Percentiles rank a stretch among this genome's conserved stretches.
Evolutionary conservation across 176 grass and related monocot genomes (phyloP).

Genomic region (Rhynchospora pubera): DNA sequence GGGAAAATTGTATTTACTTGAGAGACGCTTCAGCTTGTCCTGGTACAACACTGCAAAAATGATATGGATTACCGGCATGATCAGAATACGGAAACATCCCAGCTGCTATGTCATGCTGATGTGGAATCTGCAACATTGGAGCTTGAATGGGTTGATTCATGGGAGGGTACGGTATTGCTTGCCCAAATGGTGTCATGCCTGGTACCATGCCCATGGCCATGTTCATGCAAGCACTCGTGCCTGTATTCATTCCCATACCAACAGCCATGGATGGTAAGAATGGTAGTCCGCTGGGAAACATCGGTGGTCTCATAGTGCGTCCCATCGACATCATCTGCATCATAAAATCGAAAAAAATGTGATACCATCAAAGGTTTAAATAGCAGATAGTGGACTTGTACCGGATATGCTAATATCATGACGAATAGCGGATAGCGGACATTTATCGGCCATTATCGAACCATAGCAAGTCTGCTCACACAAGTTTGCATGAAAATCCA

Average conservation of each 20-base stretch:
- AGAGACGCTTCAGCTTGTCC: constrained; percentile 4
- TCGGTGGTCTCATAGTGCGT: not conserved
- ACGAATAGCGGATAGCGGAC: no score
- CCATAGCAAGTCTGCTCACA: no score
- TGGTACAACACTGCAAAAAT: not conserved
- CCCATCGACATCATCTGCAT: not conserved
- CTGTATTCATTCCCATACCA: not conserved
- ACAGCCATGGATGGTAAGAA: constrained; percentile 1
- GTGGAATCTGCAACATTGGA: constrained; percentile 1
- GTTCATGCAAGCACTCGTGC: not conserved
- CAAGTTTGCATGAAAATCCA: no score
- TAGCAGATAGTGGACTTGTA: no score
- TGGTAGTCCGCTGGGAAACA: not conserved
- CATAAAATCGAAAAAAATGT: not conserved
- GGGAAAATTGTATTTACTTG: constrained; percentile 11
- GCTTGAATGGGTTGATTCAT: not conserved
- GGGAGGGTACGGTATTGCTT: not conserved
- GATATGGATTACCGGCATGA: constrained; percentile 16
- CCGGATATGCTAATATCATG: no score
- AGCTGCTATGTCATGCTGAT: not conserved
- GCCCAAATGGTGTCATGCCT: not conserved
- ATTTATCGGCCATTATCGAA: no score
- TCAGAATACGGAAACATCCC: not conserved
- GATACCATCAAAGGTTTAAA: no score
- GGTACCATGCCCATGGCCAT: not conserved